Evolutionary conservation across 306 rosid species (phyloP).

Genomic region (Medicago lupulina): DNA sequence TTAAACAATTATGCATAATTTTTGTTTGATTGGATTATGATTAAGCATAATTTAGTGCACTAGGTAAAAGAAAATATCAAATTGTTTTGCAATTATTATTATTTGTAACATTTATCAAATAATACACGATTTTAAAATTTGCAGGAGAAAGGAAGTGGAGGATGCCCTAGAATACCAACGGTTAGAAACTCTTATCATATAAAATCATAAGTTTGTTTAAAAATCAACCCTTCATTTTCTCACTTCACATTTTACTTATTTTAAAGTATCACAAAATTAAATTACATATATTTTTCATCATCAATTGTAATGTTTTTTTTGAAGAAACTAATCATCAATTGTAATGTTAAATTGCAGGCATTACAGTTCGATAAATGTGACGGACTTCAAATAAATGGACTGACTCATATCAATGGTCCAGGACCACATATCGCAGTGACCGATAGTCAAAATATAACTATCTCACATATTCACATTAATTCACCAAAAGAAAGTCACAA

Average conservation of each 20-base stretch:
- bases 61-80: neutral
- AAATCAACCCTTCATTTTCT: no score
- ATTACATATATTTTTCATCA: neutral
- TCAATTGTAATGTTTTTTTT: neutral
- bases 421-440: conserved; percentile 9
- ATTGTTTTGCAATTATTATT: neutral
- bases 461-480: conserved; percentile 27
- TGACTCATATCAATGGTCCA: conserved; percentile 46
- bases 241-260: no score
- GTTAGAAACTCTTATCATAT: conserved; percentile 5
- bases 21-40: no score
- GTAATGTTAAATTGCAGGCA: conserved; percentile 1
- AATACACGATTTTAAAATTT: neutral
- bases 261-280: neutral
- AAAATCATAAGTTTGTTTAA: no score
- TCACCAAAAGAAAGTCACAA: conserved; percentile 36
- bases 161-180: conserved; percentile 28
- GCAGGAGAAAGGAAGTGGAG: neutral
- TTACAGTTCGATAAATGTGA: conserved; percentile 33
- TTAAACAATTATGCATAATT: no score
- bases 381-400: conserved; percentile 42
- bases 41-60: neutral
- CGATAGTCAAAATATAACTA: conserved; percentile 7
- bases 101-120: neutral
- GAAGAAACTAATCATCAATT: neutral